phyloP scores from a whole-genome alignment of 1,139 yeast species.

The Protomyces inundatus region DNA sequence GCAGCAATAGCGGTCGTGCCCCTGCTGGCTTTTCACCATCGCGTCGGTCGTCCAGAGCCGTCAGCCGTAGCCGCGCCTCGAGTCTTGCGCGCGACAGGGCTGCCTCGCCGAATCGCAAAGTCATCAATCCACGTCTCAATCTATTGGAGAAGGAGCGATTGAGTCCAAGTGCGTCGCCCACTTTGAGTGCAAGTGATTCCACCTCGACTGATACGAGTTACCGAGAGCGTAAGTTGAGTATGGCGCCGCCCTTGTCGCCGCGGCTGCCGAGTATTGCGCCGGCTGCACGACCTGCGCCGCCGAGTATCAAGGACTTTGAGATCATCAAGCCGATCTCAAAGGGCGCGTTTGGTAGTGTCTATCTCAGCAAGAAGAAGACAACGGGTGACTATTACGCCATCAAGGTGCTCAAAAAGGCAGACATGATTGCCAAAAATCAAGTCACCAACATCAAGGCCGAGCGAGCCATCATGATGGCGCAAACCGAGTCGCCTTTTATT shows the following conservation, averaged over 20 bases:
- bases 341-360: constrained; percentile 97
- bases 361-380: constrained; percentile 68
- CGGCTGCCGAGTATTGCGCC: constrained; percentile 59
- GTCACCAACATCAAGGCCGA: constrained; percentile 91
- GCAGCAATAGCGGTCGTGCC: constrained; percentile 1
- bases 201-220: constrained; percentile 26
- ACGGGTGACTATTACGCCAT: constrained; percentile 97
- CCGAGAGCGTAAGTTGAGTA: constrained; percentile 12
- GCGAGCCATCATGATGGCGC: constrained; percentile 95
- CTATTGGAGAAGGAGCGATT: constrained; percentile 11
- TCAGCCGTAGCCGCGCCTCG: constrained; percentile 14
- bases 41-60: constrained; percentile 16
- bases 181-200: constrained; percentile 28
- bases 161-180: constrained; percentile 20
- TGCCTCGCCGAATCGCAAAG: constrained; percentile 7
- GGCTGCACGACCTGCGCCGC: constrained; percentile 44
- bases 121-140: constrained; percentile 2
- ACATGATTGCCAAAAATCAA: constrained; percentile 96
- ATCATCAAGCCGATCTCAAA: constrained; percentile 87
- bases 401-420: constrained; percentile 86
- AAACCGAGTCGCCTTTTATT: constrained; percentile 87
- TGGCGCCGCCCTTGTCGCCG: constrained; percentile 66
- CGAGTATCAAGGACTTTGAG: constrained; percentile 83
- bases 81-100: constrained; percentile 12
- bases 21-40: constrained; percentile 21